These are phyloP conservation scores for Pythium biforme DNA, from an alignment of 352 stramenopile genomes.

Conservation along the genomic window DNA sequence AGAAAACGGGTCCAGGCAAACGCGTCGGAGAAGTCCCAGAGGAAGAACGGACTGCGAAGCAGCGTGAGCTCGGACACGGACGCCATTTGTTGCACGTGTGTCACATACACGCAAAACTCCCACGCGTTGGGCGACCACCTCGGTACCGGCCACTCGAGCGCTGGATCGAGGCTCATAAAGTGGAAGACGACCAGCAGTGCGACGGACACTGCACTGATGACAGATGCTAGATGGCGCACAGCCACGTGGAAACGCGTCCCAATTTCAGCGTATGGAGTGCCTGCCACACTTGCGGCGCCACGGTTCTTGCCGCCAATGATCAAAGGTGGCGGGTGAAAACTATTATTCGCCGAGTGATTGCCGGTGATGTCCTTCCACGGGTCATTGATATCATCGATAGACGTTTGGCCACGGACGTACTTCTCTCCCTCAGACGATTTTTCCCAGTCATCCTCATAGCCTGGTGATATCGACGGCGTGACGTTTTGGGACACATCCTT, in stretches of 20 bases:
- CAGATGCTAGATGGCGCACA: constrained; percentile 44
- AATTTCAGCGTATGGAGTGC: constrained; percentile 36
- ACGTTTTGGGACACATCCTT: not conserved
- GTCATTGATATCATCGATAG: constrained; percentile 13
- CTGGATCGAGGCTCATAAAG: constrained; percentile 49
- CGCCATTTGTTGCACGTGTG: constrained; percentile 72
- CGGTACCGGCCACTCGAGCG: constrained; percentile 42
- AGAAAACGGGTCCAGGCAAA: constrained; percentile 74
- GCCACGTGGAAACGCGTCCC: constrained; percentile 48
- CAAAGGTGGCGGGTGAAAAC: constrained; percentile 26
- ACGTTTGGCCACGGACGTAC: constrained; percentile 23
- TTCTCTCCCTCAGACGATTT: constrained; percentile 10
- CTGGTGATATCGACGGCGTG: not conserved
- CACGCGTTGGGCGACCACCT: constrained; percentile 72
- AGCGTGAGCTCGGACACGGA: constrained; percentile 58
- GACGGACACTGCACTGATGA: constrained; percentile 54
- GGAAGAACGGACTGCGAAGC: constrained; percentile 61
- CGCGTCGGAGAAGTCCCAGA: constrained; percentile 68
- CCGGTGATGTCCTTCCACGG: constrained; percentile 15
- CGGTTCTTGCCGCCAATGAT: constrained; percentile 51
- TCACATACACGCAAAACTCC: constrained; percentile 68
- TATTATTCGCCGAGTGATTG: constrained; percentile 8
- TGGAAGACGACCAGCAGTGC: constrained; percentile 59
- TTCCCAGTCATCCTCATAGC: constrained; percentile 12
- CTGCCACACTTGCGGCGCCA: constrained; percentile 43